Conservation (phyloP, 148 eudicot genomes). For the Heliosperma pusillum region DNA sequence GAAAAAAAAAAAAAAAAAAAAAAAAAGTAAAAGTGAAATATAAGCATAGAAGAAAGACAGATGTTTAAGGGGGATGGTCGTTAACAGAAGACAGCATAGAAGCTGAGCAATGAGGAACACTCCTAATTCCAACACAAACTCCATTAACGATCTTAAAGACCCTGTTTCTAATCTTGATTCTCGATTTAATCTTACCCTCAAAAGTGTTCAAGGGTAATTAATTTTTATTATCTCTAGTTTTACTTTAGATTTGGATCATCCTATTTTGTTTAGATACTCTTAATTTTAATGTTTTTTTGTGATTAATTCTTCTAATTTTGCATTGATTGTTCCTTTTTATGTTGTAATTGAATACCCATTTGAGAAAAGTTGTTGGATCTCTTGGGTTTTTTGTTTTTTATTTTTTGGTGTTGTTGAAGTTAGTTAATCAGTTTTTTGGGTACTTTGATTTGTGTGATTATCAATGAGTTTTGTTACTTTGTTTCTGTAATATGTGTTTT, state of each 20-base stretch:
- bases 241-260: constrained; percentile 17
- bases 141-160: constrained; percentile 7
- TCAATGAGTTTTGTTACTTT: neutral
- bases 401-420: too few relatives aligned
- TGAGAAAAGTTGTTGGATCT: constrained; percentile 25
- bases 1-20: too few relatives aligned
- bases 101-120: constrained; percentile 31
- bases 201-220: constrained; percentile 80
- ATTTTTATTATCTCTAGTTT: neutral
- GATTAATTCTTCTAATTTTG: neutral
- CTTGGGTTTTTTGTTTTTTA: constrained; percentile 1
- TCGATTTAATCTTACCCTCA: constrained; percentile 77
- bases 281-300: neutral
- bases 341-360: constrained; percentile 7
- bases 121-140: constrained; percentile 16
- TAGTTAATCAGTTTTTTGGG: neutral
- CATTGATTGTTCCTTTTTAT: neutral
- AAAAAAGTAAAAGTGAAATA: too few relatives aligned
- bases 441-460: constrained; percentile 10
- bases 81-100: neutral
- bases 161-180: constrained; percentile 42
- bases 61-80: neutral
- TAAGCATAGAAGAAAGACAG: neutral
- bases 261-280: too few relatives aligned
- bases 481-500: neutral